Conservation (phyloP, 805 yeast species). For the Yarrowia alimentaria region DNA sequence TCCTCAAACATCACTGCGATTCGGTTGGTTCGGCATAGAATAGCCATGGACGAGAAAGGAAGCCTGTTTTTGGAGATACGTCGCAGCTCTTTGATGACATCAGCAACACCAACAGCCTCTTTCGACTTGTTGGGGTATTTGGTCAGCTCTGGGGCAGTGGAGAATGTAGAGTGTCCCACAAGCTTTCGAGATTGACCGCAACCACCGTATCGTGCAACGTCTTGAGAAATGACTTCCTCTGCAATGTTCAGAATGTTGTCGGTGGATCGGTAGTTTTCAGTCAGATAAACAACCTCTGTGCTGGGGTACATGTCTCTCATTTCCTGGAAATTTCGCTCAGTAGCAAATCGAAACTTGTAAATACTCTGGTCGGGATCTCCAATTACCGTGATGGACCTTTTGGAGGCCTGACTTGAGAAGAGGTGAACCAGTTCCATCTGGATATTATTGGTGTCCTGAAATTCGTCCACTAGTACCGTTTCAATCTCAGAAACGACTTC, state of each 20-base stretch:
- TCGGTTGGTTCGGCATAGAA: constrained; percentile 64
- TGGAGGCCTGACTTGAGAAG: constrained; percentile 41
- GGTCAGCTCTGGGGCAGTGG: constrained; percentile 40
- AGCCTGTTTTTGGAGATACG: constrained; percentile 48
- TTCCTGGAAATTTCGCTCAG: constrained; percentile 58
- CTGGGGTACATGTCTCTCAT: constrained; percentile 48
- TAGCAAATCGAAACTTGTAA: constrained; percentile 83
- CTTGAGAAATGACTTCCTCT: constrained; percentile 63
- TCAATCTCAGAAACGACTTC: constrained; percentile 51
- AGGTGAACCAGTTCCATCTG: constrained; percentile 68
- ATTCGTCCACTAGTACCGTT: constrained; percentile 88
- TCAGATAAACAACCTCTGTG: constrained; percentile 46
- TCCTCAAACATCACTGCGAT: constrained; percentile 64
- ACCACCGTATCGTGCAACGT: constrained; percentile 37
- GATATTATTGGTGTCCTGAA: constrained; percentile 82
- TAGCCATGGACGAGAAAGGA: constrained; percentile 60
- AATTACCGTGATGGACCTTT: constrained; percentile 64
- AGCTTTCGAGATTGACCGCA: constrained; percentile 22
- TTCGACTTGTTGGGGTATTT: constrained; percentile 43
- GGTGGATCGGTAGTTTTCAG: constrained; percentile 80
- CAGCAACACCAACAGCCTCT: constrained; percentile 61
- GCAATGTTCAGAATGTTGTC: constrained; percentile 61
- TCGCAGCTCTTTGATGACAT: constrained; percentile 52
- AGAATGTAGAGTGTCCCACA: constrained; percentile 21
- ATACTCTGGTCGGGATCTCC: constrained; percentile 98